Evolutionary conservation across 495 filamentous ascomycete genomes (phyloP).

Genomic region (Penicilliopsis zonata): DNA sequence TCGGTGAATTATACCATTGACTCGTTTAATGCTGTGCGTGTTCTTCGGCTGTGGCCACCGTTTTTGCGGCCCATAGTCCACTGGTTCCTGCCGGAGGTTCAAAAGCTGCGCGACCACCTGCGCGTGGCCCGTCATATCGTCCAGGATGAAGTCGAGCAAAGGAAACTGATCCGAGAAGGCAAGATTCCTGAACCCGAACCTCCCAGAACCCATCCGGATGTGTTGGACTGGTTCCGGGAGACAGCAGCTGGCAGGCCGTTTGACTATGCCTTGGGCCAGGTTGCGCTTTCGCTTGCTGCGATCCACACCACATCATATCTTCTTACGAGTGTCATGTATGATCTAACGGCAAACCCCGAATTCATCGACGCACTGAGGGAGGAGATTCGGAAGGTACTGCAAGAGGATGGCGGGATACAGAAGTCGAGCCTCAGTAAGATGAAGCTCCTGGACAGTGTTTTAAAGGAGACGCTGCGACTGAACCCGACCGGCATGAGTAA

Average conservation of each 20-base stretch:
- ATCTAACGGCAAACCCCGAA: slow-evolving; percentile 25
- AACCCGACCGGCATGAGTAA: slow-evolving; percentile 22
- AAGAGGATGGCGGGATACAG: slow-evolving; percentile 27
- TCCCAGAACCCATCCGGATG: slow-evolving; percentile 13
- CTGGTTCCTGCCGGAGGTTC: slow-evolving; percentile 20
- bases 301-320: slow-evolving; percentile 26
- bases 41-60: slow-evolving; percentile 21
- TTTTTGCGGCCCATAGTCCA: slow-evolving; percentile 24
- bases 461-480: slow-evolving; percentile 26
- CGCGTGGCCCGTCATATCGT: slow-evolving; percentile 16
- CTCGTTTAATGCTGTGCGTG: slow-evolving; percentile 23
- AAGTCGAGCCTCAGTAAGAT: slow-evolving; percentile 38
- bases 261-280: slow-evolving; percentile 14
- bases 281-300: slow-evolving; percentile 27
- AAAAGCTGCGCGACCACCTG: slow-evolving; percentile 17
- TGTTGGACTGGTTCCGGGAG: slow-evolving; percentile 25
- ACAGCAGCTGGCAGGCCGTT: slow-evolving; percentile 8
- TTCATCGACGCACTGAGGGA: slow-evolving; percentile 22
- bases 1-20: slow-evolving; percentile 47
- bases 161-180: slow-evolving; percentile 11
- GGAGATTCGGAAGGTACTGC: slow-evolving; percentile 22
- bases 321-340: slow-evolving; percentile 28
- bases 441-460: slow-evolving; percentile 33
- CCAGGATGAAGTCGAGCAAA: slow-evolving; percentile 18
- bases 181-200: slow-evolving; percentile 12